These are phyloP conservation scores for Penicillium bialowiezense DNA, from an alignment of 495 filamentous ascomycete genomes.

Conservation along the genomic window DNA sequence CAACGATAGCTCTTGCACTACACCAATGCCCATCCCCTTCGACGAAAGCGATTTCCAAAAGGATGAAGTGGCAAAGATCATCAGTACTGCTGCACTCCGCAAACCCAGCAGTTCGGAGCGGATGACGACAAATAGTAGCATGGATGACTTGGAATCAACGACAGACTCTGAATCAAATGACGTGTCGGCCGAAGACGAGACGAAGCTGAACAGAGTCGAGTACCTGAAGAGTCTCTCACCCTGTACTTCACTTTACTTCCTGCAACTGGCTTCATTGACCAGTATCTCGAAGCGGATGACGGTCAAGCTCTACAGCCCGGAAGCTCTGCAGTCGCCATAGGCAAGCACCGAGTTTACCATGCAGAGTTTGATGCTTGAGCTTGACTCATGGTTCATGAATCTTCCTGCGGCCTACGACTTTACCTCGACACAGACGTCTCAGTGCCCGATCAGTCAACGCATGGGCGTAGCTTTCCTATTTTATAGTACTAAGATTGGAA, in stretches of 20 bases:
- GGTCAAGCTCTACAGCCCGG: slow-evolving; percentile 56
- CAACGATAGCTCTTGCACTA: slow-evolving; percentile 50
- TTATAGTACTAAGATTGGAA: slow-evolving; percentile 56
- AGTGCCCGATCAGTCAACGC: slow-evolving; percentile 34
- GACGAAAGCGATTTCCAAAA: slow-evolving; percentile 46
- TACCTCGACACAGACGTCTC: slow-evolving; percentile 30
- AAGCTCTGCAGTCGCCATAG: slow-evolving; percentile 51
- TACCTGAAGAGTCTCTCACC: slow-evolving; percentile 31
- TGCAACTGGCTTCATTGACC: slow-evolving; percentile 42
- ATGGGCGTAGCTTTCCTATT: slow-evolving; percentile 54
- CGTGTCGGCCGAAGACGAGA: slow-evolving; percentile 10
- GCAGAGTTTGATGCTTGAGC: slow-evolving; percentile 36
- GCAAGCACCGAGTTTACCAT: slow-evolving; percentile 41
- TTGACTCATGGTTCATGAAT: slow-evolving; percentile 41
- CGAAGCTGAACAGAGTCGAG: slow-evolving; percentile 19
- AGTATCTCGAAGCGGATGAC: slow-evolving; percentile 53
- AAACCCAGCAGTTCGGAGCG: slow-evolving; percentile 20
- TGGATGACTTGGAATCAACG: slow-evolving; percentile 21
- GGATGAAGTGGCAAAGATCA: slow-evolving; percentile 33
- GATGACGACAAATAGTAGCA: slow-evolving; percentile 17
- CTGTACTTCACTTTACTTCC: slow-evolving; percentile 50
- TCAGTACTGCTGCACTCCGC: slow-evolving; percentile 24
- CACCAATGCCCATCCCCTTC: slow-evolving; percentile 52
- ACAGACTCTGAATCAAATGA: slow-evolving; percentile 27
- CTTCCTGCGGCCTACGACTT: slow-evolving; percentile 40